These are phyloP conservation scores for Chlamydomonas sphaeroides DNA, from an alignment of 139 green algal species.

Conservation along the genomic window DNA sequence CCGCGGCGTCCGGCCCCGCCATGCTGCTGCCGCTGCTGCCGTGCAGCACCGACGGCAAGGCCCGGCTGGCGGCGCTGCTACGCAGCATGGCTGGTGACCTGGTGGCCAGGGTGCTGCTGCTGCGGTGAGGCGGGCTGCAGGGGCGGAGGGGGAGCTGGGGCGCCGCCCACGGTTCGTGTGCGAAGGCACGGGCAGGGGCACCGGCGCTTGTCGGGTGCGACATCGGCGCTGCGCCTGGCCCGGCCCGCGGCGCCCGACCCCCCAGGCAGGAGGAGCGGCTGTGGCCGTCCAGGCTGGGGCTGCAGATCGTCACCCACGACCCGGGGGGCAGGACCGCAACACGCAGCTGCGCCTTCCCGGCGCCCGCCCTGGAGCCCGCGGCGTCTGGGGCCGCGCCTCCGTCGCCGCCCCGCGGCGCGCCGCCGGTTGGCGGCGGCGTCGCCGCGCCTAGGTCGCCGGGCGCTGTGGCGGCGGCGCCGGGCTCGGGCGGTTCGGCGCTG, in stretches of 20 bases:
- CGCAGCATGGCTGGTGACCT: conserved; percentile 60
- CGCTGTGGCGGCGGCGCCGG: neutral
- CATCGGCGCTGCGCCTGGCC: too few species aligned
- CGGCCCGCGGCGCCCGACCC: too few species aligned
- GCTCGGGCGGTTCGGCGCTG: neutral
- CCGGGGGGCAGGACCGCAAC: neutral
- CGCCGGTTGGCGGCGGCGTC: neutral
- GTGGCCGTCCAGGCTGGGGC: neutral
- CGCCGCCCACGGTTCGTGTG: too few species aligned
- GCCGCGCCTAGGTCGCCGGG: neutral
- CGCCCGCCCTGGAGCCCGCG: neutral
- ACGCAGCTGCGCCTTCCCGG: conserved; percentile 6
- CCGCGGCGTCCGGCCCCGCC: conserved; percentile 8
- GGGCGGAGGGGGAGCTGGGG: neutral
- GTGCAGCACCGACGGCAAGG: conserved; percentile 38
- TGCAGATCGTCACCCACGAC: conserved; percentile 22
- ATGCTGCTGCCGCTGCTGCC: conserved; percentile 56
- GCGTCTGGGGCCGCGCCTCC: too few species aligned
- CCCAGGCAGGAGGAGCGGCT: conserved; percentile 13
- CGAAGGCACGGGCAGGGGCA: too few species aligned
- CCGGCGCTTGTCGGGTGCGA: too few species aligned
- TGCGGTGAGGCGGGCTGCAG: conserved; percentile 28
- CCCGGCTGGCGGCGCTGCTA: conserved; percentile 51
- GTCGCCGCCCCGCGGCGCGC: too few species aligned
- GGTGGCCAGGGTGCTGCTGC: conserved; percentile 55